Evolutionary conservation across 768 basidiomycete species (phyloP), one percentile per base, ranked within the genome.

Genomic region (Russula earlei): DNA sequence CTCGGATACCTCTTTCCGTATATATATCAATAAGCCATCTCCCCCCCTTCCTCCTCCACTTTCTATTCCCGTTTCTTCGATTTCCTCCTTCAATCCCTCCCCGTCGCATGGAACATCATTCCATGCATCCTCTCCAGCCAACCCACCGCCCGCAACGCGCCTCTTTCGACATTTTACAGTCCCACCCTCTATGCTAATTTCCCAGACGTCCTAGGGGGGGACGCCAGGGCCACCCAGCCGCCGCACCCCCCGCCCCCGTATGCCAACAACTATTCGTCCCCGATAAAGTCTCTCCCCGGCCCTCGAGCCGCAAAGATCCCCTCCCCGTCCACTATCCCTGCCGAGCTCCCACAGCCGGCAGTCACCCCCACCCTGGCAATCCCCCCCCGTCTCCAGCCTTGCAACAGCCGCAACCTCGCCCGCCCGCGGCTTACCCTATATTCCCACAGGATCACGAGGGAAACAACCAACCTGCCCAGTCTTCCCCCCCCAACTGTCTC

Each of bases 1-100:
- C 34, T 49, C 57, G 57, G 52, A 58, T 54, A 15, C 52, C 52
- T 15, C 37, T 57, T 40, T 36, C 45, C 19, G 48, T 53, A 58
- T 58, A 54, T 58, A 56, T 37, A 56, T 51, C 55, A 51, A 38
- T 46, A 43, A 54, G 50, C 52, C 36, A 54, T 52, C 29, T 15
- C 34, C 20, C 52, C 31, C 44, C 15, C 7, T 37, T 38, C 34
- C n/a, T 38, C 19, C 41, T n/a, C n/a, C n/a, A 54, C 14, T 53
- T 29, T 38, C 46, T 45, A 41, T 17, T 44, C 27, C 42, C 51
- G 12, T 34, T 51, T 41, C 34, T 25, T 20, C 24, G 22, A 31
- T 10, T 5, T 10, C 29, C 34, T 49, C 20, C 41, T 19, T 54
- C n/a, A n/a, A n/a, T n/a, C n/a, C n/a, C n/a, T 43, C 37, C 51